Evolutionary conservation across 2,329 filamentous ascomycete genomes (phyloP), one percentile per base, ranked within the genome.

Genomic region (Ophiostoma sp.): DNA sequence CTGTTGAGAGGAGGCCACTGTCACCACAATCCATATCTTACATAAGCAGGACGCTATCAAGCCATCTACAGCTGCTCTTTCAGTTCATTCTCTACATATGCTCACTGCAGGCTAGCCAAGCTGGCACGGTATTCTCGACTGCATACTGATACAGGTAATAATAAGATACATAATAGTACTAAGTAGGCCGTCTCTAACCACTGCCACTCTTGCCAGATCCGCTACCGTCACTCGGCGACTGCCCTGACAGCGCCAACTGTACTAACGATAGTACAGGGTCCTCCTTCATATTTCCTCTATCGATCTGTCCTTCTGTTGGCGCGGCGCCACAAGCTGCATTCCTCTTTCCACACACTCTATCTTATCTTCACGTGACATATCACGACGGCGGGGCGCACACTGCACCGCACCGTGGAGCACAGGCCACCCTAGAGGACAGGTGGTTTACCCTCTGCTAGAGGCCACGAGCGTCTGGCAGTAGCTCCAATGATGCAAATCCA

Each of bases 391-490:
- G 69, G 27, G 69, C 44, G 57, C 44, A 57, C 23, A 62, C 57
- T 33, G 57, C 27, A 62, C 57, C 57, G 17, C 23, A 60, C 15
- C 31, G 54, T 52, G 52, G 60, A 41, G 71, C 72, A 73, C 69
- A 67, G 71, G 27, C 72, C 71, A 69, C 33, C 31, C 68, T 54
- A 72, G 69, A 73, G 71, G 72, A 73, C 72, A 73, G 72, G 72
- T 73, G 69, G 68, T 70, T 41, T 67, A 23, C 62, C 62, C 62
- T 35, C 44, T 57, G 11, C 10, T 17, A 17, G 52, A 57, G 52
- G 52, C 8, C 52, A 57, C 23, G 52, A 57, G 52, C 52, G 52
- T 67, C 35, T 65, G n/a, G 67, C 35, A 52, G 13, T 52, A 39
- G 35, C 64, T 44, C 66, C 68, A 69, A 71, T 70, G 72, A 72